phyloP scores from a whole-genome alignment of 1,284 basidiomycete genomes.

The Leccinum fuscescens region DNA sequence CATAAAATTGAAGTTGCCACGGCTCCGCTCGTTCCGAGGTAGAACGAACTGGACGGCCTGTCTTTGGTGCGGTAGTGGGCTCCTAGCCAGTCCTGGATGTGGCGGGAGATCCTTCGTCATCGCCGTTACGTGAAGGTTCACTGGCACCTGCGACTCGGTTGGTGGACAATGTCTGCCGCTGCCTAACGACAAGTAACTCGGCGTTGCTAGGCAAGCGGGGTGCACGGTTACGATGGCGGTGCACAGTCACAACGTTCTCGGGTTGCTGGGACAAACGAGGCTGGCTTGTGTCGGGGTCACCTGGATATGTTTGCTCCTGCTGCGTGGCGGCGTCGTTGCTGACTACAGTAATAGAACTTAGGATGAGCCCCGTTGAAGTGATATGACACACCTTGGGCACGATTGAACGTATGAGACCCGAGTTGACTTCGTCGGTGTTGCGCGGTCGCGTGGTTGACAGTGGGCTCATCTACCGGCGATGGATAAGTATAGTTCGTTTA shows the following conservation, averaged over 20 bases:
- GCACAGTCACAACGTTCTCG: background rate
- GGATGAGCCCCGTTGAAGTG: background rate
- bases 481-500: too few species aligned
- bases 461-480: too few species aligned
- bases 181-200: background rate
- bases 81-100: too few species aligned
- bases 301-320: background rate
- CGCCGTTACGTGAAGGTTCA: background rate
- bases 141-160: background rate
- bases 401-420: too few species aligned
- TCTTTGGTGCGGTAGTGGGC: background rate
- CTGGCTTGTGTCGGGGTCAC: too few species aligned
- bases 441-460: too few species aligned
- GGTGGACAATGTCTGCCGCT: background rate
- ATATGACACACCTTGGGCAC: too few species aligned
- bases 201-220: constrained; percentile 1
- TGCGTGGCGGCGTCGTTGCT: background rate
- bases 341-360: background rate
- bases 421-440: too few species aligned
- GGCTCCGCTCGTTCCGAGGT: too few species aligned
- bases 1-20: too few species aligned
- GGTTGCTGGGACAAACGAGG: background rate
- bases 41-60: too few species aligned
- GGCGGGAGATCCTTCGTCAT: background rate
- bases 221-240: background rate